Conservation (phyloP, 1,284 basidiomycete genomes). For the Earliella scabrosa region DNA sequence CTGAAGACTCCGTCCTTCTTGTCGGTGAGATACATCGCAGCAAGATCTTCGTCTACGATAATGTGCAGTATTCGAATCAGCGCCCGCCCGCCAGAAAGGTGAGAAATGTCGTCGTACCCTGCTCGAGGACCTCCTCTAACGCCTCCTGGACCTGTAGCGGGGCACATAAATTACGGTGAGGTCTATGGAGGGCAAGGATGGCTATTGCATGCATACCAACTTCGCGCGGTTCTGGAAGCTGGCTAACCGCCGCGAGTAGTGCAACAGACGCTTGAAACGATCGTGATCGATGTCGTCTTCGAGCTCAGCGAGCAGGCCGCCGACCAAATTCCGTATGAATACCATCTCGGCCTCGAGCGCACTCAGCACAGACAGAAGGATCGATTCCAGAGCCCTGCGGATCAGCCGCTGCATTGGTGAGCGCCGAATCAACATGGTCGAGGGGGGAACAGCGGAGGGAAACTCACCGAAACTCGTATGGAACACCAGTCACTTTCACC, state of each 20-base stretch:
- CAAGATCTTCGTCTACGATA: conserved; percentile 90
- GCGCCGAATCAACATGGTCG: neutral
- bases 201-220: conserved; percentile 47
- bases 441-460: neutral
- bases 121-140: conserved; percentile 87
- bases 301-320: conserved; percentile 86
- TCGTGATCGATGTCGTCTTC: conserved; percentile 94
- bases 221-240: conserved; percentile 90
- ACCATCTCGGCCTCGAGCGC: conserved; percentile 94
- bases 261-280: conserved; percentile 87
- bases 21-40: conserved; percentile 90
- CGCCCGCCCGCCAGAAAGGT: neutral
- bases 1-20: conserved; percentile 65
- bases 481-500: conserved; percentile 63
- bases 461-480: conserved; percentile 88
- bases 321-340: conserved; percentile 86
- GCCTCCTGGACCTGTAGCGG: conserved; percentile 84
- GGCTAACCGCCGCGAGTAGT: conserved; percentile 86
- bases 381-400: conserved; percentile 84
- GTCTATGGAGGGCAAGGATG: neutral
- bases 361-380: conserved; percentile 85
- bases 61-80: neutral
- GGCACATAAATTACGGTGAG: neutral
- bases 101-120: conserved; percentile 55
- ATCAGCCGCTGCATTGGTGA: conserved; percentile 3